Conservation (phyloP, 371 early-diverging fungal genomes). For the Mucor plumbeus region DNA sequence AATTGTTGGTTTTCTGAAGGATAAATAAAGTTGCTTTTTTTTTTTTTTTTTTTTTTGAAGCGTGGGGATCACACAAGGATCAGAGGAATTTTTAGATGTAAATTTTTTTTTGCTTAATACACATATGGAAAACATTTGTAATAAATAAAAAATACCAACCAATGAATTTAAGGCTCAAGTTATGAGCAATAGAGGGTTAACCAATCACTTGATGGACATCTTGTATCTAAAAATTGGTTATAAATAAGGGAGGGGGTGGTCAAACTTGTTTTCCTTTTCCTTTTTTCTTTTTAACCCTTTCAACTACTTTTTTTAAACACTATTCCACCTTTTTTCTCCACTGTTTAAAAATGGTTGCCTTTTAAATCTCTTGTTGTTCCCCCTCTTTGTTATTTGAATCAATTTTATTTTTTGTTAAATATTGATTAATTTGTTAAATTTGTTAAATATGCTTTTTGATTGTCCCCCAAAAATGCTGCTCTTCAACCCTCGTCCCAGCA, state of each 20-base stretch:
- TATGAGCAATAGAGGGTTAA: slow-evolving; percentile 21
- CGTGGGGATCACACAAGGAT: neutral
- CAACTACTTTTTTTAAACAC: slow-evolving; percentile 6
- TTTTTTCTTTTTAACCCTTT: slow-evolving; percentile 13
- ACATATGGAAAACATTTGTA: slow-evolving; percentile 7
- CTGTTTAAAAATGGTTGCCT: slow-evolving; percentile 35
- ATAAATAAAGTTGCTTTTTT: neutral
- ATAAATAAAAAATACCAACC: neutral
- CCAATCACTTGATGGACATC: slow-evolving; percentile 7
- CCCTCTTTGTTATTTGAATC: slow-evolving; percentile 13
- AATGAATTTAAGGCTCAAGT: neutral
- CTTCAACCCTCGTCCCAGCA: slow-evolving; percentile 24
- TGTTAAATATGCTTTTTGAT: slow-evolving; percentile 37
- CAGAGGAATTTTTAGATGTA: neutral
- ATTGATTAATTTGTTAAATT: slow-evolving; percentile 28
- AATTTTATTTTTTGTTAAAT: slow-evolving; percentile 28
- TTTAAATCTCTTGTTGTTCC: slow-evolving; percentile 24
- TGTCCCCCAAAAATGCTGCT: slow-evolving; percentile 25
- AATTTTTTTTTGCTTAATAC: neutral
- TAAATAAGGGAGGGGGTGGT: neutral
- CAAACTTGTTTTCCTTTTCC: neutral
- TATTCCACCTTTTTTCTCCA: slow-evolving; percentile 4
- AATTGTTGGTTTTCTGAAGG: neutral
- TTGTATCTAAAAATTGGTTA: neutral
- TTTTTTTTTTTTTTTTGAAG: neutral